Conservation (phyloP, 495 filamentous ascomycete genomes). For the Neurospora pannonica region DNA sequence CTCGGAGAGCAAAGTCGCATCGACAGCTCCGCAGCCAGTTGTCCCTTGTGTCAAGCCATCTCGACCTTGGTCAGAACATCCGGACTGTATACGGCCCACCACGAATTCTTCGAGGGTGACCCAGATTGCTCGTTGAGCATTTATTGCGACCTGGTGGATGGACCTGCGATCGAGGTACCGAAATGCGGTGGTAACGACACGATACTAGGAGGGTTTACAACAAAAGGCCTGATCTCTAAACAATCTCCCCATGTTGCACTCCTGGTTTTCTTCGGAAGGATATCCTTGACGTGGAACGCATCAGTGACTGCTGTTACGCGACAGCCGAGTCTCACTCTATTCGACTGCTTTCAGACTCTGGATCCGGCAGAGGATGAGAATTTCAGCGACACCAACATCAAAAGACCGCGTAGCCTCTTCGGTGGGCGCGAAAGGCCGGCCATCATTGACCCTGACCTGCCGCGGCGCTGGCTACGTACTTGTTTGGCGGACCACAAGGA, state of each 20-base stretch:
- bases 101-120: not conserved
- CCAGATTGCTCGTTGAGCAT: not conserved
- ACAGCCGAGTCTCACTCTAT: not conserved
- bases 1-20: not conserved
- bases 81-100: not conserved
- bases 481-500: not conserved
- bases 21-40: not conserved
- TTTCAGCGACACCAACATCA: not conserved
- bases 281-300: not conserved
- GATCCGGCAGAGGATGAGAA: not conserved
- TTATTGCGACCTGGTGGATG: not conserved
- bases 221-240: not conserved
- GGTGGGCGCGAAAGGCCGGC: not conserved
- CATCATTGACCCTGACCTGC: not conserved
- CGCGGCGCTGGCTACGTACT: not conserved
- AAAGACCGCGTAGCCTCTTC: not conserved
- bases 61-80: not conserved
- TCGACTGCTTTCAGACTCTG: not conserved
- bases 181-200: not conserved
- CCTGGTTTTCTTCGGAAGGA: not conserved
- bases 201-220: not conserved
- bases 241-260: not conserved
- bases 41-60: not conserved
- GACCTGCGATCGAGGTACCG: not conserved
- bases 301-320: not conserved